Base-by-base conservation (phyloP, 148 eudicot species). In the Polygonum aviculare region DNA sequence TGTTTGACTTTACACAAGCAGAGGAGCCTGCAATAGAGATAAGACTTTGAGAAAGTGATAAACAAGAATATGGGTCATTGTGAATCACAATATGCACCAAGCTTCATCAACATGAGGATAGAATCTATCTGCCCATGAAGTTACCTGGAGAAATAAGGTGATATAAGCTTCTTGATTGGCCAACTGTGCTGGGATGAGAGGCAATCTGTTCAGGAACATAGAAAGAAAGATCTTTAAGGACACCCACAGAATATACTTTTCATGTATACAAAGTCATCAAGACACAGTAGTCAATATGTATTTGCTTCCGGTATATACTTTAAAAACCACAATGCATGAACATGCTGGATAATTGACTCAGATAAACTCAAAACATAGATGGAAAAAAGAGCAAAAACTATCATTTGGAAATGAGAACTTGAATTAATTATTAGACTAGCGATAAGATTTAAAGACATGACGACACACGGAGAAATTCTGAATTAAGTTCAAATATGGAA, bases 1-100 rank as follows among this genome's bases (percentile, higher is more conserved):
- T 77, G 35, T 72, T 49, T 62, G 76, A 55, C 52, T 57, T 47
- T 9, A 19, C 12, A 12, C 41, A 57, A 40, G 77, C 51, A 39
- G 73, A 77, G 77, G 52, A 26, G 50, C 82, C 82, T 80, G 79
- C 79, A 80, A 49, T 55, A 52, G 63, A 14, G 35, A 75, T 48
- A 54, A 36, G 31, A 49, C 26, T 19, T 54, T 50, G 22, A 74
- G 41, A 54, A 74, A 74, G 40, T 50, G 65, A 7, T 40, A 7
- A 72, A 72, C 33, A n/a, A 11, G 31, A 31, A 72, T 21, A 45
- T n/a, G 21, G 73, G 60, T n/a, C 26, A 70, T 14, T 1, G 21
- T 26, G 16, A 54, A 55, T 31, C 67, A 75, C 47, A 19, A 5
- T 39, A 54, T 16, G 57, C 36, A 39, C 22, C 33, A 22, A 35